Base-by-base conservation (phyloP, 345 rosid species). In the Iberis pinnata region DNA sequence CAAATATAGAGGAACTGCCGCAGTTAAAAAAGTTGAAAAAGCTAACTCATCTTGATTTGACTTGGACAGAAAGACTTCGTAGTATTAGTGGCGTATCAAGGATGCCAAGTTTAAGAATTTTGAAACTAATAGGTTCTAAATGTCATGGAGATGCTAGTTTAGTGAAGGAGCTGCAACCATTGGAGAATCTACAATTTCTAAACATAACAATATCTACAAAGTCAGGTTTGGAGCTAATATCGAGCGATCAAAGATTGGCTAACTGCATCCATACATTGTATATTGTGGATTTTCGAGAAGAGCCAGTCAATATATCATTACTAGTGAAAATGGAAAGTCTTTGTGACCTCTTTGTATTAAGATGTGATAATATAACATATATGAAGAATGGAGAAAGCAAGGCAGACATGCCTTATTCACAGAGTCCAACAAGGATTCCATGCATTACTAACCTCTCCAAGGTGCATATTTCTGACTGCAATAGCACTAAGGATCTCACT, bases 11-110 rank as follows among this genome's bases (percentile, higher is more conserved):
- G 15, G 12, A 20, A n/a, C 15, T 70, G n/a, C 53, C 57, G 59
- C 12, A n/a, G n/a, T 37, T 68, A 18, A 51, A n/a, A 9, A 24
- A 40, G 29, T 25, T 58, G 38, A 20, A 17, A 16, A 53, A 6
- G 7, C 53, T 64, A 17, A 59, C 3, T 13, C 40, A 64, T 7
- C 46, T 59, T 38, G 11, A 64, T 48, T 27, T 64, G 7, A 37
- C 25, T 20, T 1, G 7, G 1, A 40, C 55, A 40, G 7, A 8
- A 11, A 6, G 9, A 8, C 59, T 61, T 19, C 2, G 43, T 17
- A 32, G 38, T 32, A 2, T 61, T 7, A 1, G 9, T 7, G 53
- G 60, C 4, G n/a, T 62, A 53, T 52, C 67, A 24, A 52, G 11
- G 1, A n/a, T 52, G 38, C n/a, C 27, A 8, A 52, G 38, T 31